These are phyloP conservation scores for Mucuna pruriens DNA, from an alignment of 306 rosid species.

Conservation along the genomic window DNA sequence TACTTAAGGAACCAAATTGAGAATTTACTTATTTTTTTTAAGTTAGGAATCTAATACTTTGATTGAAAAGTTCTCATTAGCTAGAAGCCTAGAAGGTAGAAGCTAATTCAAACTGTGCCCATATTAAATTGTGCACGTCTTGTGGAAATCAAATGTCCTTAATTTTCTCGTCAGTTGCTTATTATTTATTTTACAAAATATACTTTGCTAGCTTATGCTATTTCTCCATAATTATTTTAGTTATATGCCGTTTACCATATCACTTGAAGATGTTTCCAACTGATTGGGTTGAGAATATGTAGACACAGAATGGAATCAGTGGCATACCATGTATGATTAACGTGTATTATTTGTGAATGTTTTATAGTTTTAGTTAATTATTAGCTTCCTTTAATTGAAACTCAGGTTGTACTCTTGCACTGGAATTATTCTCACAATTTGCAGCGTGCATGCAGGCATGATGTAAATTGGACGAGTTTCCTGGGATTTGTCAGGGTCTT, in stretches of 20 bases:
- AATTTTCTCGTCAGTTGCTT: neutral
- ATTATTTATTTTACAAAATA: neutral
- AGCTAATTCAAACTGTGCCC: neutral
- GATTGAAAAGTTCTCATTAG: neutral
- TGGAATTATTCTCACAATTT: conserved; percentile 32
- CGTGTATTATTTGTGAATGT: conserved; percentile 26
- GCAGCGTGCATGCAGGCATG: conserved; percentile 48
- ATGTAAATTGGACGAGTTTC: conserved; percentile 46
- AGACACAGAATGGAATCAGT: neutral
- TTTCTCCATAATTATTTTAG: neutral
- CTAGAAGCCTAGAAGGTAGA: neutral
- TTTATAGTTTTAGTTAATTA: conserved; percentile 13
- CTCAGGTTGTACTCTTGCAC: neutral
- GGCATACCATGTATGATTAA: neutral
- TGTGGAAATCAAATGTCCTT: neutral
- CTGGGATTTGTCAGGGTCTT: conserved; percentile 27
- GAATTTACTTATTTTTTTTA: too few relatives aligned
- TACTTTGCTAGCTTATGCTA: neutral
- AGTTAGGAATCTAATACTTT: neutral
- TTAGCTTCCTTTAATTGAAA: conserved; percentile 26
- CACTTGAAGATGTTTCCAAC: neutral
- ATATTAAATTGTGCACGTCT: neutral
- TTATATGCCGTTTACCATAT: neutral
- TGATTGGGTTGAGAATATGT: neutral
- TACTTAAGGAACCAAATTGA: too few relatives aligned